These are phyloP conservation scores for Phaeosphaeria sp. DNA, from an alignment of 2,329 filamentous ascomycete genomes.

Conservation along the genomic window DNA sequence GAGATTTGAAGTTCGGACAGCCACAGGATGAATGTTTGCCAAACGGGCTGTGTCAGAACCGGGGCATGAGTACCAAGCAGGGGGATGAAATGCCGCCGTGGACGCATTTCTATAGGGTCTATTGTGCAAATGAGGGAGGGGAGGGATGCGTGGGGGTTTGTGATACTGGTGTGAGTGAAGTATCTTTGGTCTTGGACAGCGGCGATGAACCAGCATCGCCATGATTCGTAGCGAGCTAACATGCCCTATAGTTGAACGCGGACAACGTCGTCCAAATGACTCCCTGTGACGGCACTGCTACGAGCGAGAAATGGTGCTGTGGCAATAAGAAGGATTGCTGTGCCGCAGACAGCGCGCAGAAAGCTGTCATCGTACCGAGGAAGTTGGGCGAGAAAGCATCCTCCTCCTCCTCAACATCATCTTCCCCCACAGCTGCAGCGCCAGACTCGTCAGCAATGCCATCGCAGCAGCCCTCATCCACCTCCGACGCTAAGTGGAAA, in stretches of 20 bases:
- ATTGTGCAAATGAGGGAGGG: constrained; percentile 12
- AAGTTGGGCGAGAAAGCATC: not conserved
- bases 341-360: not conserved
- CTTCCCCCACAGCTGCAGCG: not conserved
- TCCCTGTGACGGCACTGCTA: constrained; percentile 16
- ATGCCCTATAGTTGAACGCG: not conserved
- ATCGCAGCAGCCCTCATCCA: not conserved
- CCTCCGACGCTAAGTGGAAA: not conserved
- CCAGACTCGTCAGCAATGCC: not conserved
- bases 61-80: not conserved
- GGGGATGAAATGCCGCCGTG: not conserved
- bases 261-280: constrained; percentile 9
- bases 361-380: constrained; percentile 5
- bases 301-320: constrained; percentile 16
- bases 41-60: constrained; percentile 20
- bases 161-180: not conserved
- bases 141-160: constrained; percentile 18
- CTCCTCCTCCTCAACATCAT: not conserved
- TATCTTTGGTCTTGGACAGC: not conserved
- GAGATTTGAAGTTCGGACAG: constrained; percentile 6
- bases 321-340: constrained; percentile 8
- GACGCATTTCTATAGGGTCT: constrained; percentile 12
- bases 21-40: constrained; percentile 18
- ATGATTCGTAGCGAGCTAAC: too few species aligned
- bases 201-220: too few species aligned